A percentile compares a stretch with the other conserved stretches of the same genome.
Conservation (phyloP, 179 eudicot genomes). For the Nepenthes alata region DNA sequence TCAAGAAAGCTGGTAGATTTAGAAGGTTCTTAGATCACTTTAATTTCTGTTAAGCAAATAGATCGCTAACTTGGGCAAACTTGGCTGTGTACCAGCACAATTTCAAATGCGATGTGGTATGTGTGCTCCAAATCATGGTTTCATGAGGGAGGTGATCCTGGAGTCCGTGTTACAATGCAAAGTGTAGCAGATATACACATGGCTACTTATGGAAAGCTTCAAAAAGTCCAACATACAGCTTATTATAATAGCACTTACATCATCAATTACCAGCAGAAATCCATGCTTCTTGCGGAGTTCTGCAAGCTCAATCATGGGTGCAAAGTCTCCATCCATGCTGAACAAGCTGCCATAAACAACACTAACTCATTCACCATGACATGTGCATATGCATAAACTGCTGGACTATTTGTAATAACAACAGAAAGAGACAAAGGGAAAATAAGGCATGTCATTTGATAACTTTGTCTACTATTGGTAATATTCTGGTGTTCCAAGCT, state of each 20-base stretch:
- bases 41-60: too few relatives aligned
- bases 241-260: constrained; percentile 41
- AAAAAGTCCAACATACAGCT: not conserved
- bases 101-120: too few relatives aligned
- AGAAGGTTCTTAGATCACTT: too few relatives aligned
- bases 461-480: too few relatives aligned
- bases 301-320: constrained; percentile 74
- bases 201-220: not conserved
- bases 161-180: too few relatives aligned
- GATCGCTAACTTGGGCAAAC: too few relatives aligned
- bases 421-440: not conserved
- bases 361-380: not conserved
- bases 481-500: too few relatives aligned
- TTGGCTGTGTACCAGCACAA: too few relatives aligned
- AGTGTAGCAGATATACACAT: too few relatives aligned
- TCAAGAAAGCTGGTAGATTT: too few relatives aligned
- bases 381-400: not conserved
- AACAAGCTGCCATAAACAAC: constrained; percentile 56
- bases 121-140: too few relatives aligned
- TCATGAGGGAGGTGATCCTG: too few relatives aligned
- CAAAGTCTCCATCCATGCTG: constrained; percentile 99
- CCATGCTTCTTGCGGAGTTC: constrained; percentile 78
- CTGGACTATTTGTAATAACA: not conserved
- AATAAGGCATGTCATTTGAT: not conserved
- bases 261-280: constrained; percentile 83